These are phyloP conservation scores for Neurospora tetrasperma DNA, from an alignment of 495 filamentous ascomycete species.

Conservation along the genomic window DNA sequence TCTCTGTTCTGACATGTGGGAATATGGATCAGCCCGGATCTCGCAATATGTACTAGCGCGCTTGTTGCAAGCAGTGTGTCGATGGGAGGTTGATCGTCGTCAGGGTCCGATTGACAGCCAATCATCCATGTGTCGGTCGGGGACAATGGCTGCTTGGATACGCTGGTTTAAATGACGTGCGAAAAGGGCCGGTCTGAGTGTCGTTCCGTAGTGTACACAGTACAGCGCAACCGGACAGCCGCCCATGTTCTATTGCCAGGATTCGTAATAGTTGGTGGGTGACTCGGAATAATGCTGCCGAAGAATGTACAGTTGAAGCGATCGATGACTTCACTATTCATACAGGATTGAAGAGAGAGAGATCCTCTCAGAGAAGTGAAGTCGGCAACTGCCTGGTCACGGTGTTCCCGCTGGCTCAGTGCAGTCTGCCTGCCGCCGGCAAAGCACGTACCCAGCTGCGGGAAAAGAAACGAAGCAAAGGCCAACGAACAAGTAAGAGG, in stretches of 20 bases:
- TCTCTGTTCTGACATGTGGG: neutral
- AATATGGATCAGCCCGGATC: neutral
- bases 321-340: neutral
- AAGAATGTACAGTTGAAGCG: neutral
- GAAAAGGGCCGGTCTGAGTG: neutral
- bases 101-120: neutral
- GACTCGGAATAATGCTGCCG: neutral
- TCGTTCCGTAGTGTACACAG: neutral
- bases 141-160: neutral
- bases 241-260: neutral
- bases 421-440: neutral
- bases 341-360: neutral
- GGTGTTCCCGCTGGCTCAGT: neutral
- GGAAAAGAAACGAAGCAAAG: neutral
- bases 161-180: neutral
- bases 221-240: neutral
- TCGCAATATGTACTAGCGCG: neutral
- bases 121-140: neutral
- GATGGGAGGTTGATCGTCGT: conserved; percentile 16
- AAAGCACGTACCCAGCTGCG: neutral
- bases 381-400: neutral
- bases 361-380: neutral
- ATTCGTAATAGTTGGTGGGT: neutral
- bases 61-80: conserved; percentile 1
- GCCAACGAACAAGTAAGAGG: neutral